Percentiles rank a stretch among this genome's conserved stretches.
These are phyloP conservation scores for Talaromyces sp. DNA, from an alignment of 2,329 filamentous ascomycete genomes.

Conservation along the genomic window DNA sequence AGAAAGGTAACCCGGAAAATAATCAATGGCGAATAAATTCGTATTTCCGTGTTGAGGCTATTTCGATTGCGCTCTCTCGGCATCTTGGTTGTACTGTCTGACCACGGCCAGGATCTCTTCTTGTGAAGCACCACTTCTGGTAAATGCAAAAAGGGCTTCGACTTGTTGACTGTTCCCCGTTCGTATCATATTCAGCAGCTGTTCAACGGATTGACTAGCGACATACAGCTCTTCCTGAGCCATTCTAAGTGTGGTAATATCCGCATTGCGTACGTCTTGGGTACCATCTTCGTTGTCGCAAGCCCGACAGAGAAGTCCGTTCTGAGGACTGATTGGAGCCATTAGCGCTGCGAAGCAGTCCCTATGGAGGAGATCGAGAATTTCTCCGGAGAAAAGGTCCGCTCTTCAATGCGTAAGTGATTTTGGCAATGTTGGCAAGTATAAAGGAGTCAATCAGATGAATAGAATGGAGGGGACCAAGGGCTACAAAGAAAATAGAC, in stretches of 20 bases:
- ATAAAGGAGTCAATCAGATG: not conserved
- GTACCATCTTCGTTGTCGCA: not conserved
- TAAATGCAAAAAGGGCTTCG: not conserved
- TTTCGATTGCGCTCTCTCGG: not conserved
- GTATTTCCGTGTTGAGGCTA: not conserved
- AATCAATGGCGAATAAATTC: not conserved
- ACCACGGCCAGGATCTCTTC: slow-evolving; percentile 6
- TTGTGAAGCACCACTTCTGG: slow-evolving; percentile 2
- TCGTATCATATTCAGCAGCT: slow-evolving; percentile 7
- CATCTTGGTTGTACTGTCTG: not conserved
- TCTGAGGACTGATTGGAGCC: not conserved
- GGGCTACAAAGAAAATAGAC: not conserved
- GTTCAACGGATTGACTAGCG: slow-evolving; percentile 9
- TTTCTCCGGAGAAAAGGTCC: not conserved
- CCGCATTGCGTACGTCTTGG: not conserved
- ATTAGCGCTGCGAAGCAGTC: not conserved
- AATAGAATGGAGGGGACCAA: not conserved
- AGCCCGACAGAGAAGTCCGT: not conserved
- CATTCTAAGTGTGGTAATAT: not conserved
- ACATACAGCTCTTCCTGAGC: not conserved
- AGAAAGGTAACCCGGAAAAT: not conserved
- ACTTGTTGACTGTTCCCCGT: not conserved
- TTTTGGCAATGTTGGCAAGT: too few species aligned
- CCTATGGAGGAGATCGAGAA: not conserved
- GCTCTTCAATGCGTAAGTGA: not conserved